Percentiles rank a stretch among this genome's conserved stretches.
Conservation (phyloP, 129 eudicot species). For the Rutidosis leptorrhynchoides region DNA sequence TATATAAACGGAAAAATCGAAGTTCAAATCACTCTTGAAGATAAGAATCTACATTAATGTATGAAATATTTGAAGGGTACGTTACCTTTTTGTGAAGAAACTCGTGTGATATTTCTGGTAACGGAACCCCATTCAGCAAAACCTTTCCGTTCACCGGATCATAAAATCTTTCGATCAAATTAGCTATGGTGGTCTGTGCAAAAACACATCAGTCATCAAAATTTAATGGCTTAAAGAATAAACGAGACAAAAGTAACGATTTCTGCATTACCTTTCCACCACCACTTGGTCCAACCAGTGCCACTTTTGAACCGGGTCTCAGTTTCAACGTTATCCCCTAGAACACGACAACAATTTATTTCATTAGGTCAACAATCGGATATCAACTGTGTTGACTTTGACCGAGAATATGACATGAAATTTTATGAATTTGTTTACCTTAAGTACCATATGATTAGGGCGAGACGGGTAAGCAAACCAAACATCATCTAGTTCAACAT, state of each 20-base stretch:
- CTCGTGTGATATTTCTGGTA: conserved; percentile 51
- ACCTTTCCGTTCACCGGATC: conserved; percentile 47
- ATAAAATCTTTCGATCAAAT: conserved; percentile 49
- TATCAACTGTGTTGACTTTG: conserved; percentile 8
- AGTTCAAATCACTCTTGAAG: conserved; percentile 15
- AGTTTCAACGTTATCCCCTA: conserved; percentile 48
- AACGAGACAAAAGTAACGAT: neutral
- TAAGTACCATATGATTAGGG: conserved; percentile 51
- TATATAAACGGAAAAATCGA: conserved; percentile 9
- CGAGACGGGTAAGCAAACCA: conserved; percentile 55
- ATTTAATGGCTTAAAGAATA: neutral
- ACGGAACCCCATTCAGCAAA: conserved; percentile 44
- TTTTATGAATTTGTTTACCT: conserved; percentile 30
- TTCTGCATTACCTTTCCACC: conserved; percentile 46
- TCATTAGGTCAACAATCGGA: conserved; percentile 2
- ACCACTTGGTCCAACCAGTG: conserved; percentile 55
- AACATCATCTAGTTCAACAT: conserved; percentile 44
- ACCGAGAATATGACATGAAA: conserved; percentile 1
- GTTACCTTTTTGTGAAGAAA: conserved; percentile 51
- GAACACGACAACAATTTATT: conserved; percentile 14
- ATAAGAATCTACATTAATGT: neutral
- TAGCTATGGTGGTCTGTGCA: conserved; percentile 48
- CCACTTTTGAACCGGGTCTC: conserved; percentile 51
- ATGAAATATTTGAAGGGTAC: conserved; percentile 3
- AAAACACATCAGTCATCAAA: neutral